phyloP scores from a whole-genome alignment of 306 rosid genomes.

The Medicago truncatula region DNA sequence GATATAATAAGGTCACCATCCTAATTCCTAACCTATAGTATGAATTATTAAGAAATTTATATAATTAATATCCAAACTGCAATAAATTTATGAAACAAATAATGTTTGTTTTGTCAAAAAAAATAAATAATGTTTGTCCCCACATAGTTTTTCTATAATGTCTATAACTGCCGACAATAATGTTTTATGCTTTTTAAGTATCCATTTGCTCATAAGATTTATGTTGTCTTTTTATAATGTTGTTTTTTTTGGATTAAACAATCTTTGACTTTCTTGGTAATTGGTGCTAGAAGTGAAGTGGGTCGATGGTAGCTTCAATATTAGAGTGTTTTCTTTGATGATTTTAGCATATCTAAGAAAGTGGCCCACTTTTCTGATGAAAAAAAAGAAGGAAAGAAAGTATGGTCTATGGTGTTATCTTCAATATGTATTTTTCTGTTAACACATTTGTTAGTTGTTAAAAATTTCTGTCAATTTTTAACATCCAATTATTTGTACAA shows the following conservation, averaged over 20 bases:
- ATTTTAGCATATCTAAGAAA: constrained; percentile 27
- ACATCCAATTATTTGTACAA: no score
- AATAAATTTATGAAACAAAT: constrained; percentile 34
- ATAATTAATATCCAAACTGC: constrained; percentile 19
- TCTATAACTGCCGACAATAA: constrained; percentile 36
- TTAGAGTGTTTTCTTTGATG: constrained; percentile 32
- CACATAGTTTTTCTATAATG: constrained; percentile 8
- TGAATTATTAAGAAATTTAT: not conserved
- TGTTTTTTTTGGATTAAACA: not conserved
- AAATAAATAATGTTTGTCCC: constrained; percentile 18
- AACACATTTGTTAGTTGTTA: not conserved
- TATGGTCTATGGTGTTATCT: no score
- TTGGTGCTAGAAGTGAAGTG: constrained; percentile 39
- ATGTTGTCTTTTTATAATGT: constrained; percentile 39
- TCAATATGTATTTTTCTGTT: no score
- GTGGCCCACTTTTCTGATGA: constrained; percentile 3
- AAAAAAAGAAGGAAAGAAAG: no score
- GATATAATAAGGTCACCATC: constrained; percentile 16
- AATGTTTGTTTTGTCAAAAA: no score
- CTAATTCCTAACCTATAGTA: constrained; percentile 16
- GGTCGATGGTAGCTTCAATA: constrained; percentile 45
- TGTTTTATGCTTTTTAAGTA: constrained; percentile 35
- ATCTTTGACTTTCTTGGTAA: constrained; percentile 15
- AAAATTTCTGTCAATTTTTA: no score
- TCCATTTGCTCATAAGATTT: constrained; percentile 40